phyloP scores from a whole-genome alignment of 352 stramenopile species.

The Pseudoperonospora humuli region DNA sequence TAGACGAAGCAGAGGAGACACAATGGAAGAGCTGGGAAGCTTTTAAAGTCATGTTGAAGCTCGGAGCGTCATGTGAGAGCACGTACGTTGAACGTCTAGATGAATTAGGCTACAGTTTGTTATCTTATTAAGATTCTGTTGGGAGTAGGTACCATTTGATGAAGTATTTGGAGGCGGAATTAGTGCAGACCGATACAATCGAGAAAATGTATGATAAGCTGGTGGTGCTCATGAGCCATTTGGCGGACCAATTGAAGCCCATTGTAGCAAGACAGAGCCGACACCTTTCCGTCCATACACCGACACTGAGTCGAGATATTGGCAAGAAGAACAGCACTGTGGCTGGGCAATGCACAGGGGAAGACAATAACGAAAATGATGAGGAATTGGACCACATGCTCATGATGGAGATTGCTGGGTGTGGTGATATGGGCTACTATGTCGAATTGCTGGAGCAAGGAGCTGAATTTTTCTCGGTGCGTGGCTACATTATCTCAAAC shows the following conservation, averaged over 20 bases:
- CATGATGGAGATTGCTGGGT: conserved; percentile 32
- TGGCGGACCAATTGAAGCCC: conserved; percentile 46
- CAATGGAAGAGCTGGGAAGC: conserved; percentile 46
- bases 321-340: background rate
- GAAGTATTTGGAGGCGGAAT: conserved; percentile 52
- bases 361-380: conserved; percentile 4
- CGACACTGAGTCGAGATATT: conserved; percentile 9
- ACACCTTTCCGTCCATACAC: conserved; percentile 23
- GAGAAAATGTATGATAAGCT: conserved; percentile 57
- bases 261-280: conserved; percentile 27
- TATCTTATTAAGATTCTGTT: too few relatives aligned
- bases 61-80: conserved; percentile 58
- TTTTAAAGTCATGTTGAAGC: conserved; percentile 47
- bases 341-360: conserved; percentile 5
- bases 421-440: conserved; percentile 68
- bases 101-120: background rate
- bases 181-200: conserved; percentile 48
- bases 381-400: conserved; percentile 17
- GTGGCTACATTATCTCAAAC: conserved; percentile 7
- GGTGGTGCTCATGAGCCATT: conserved; percentile 48
- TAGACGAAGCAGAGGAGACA: conserved; percentile 34
- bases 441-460: conserved; percentile 62
- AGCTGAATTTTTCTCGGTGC: conserved; percentile 69
- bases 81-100: conserved; percentile 23
- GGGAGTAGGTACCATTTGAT: conserved; percentile 50